Base-by-base conservation (phyloP, 768 basidiomycete species). In the Lactarius pseudohatsudake region DNA sequence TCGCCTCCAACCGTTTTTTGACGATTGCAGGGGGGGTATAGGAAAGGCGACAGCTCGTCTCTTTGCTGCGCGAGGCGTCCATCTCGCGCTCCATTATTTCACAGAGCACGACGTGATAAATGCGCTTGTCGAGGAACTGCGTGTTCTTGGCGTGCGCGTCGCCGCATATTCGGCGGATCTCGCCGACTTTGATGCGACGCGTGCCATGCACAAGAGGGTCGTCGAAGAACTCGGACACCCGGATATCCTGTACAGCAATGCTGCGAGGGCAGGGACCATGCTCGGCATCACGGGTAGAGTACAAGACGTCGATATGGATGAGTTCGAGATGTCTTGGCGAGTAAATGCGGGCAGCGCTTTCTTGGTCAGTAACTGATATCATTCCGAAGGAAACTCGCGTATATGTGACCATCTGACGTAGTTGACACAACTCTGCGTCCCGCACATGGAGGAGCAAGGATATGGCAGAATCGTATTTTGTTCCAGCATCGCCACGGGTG, bases 171-270 rank as follows among this genome's bases (percentile, higher is more conserved):
- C 82, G 66, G 83, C 83, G 0, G 81, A 86, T 68, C 66, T 85
- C 36, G 77, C 76, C 9, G 72, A 74, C n/a, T 84, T 82, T 71
- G 81, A 82, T 16, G 73, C 69, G 1, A 81, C 81, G n/a, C 77
- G 80, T n/a, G 72, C 67, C 60, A 69, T 85, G 32, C 76, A 84
- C 67, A 72, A 74, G 15, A 75, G 78, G 20, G 80, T 85, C 38
- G 79, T 83, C 20, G 71, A 72, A 22, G 66, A 72, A 7, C 73
- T 85, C 56, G 84, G 84, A 0, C 75, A 82, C 62, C 81, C 82
- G 0, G 82, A 84, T 69, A 79, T 85, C 60, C 67, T 85, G 41
- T 84, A 82, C 72, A 82, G 81, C 69, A 86, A 86, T 66, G 78
- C 82, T 50, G 84, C 83, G 10, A 75, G 76, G 0, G 77, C 80